These are phyloP conservation scores for Plasmodium coatneyi DNA, from an alignment of 169 alveolate species.

Conservation along the genomic window DNA sequence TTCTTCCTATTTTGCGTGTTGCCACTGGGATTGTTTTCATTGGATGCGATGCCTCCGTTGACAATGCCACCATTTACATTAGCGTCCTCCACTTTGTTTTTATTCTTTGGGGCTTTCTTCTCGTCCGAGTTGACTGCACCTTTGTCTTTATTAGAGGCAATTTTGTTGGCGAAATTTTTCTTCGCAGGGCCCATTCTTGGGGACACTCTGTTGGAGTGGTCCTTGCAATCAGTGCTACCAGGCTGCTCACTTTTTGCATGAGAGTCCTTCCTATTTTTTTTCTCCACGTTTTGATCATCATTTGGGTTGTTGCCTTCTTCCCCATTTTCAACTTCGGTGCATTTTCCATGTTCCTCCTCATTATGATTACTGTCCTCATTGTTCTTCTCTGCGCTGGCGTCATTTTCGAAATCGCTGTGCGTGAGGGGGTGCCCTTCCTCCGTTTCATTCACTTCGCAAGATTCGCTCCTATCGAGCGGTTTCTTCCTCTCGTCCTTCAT, in stretches of 20 bases:
- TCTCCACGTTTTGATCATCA: constrained; percentile 25
- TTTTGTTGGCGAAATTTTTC: not conserved
- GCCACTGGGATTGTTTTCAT: not conserved
- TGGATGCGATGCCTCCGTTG: not conserved
- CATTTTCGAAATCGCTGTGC: not conserved
- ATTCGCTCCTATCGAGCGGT: not conserved
- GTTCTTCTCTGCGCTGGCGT: not conserved
- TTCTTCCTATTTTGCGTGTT: constrained; percentile 51
- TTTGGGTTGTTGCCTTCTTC: not conserved
- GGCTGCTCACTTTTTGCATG: not conserved
- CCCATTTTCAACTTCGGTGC: not conserved
- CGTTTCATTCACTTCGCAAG: not conserved
- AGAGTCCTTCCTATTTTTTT: constrained; percentile 12
- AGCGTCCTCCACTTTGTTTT: constrained; percentile 18
- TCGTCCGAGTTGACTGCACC: constrained; percentile 24
- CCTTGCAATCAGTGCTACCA: constrained; percentile 1
- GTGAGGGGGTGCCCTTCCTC: not conserved
- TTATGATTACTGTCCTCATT: not conserved
- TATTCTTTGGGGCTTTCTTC: constrained; percentile 16
- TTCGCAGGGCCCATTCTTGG: not conserved
- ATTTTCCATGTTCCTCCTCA: not conserved
- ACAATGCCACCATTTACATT: not conserved
- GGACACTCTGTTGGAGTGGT: not conserved
- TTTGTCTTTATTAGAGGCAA: constrained; percentile 8
- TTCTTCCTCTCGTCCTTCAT: not conserved